Evolutionary conservation across 768 basidiomycete genomes (phyloP), one percentile per base, ranked within the genome.

Genomic region (Filobasidium wieringae): DNA sequence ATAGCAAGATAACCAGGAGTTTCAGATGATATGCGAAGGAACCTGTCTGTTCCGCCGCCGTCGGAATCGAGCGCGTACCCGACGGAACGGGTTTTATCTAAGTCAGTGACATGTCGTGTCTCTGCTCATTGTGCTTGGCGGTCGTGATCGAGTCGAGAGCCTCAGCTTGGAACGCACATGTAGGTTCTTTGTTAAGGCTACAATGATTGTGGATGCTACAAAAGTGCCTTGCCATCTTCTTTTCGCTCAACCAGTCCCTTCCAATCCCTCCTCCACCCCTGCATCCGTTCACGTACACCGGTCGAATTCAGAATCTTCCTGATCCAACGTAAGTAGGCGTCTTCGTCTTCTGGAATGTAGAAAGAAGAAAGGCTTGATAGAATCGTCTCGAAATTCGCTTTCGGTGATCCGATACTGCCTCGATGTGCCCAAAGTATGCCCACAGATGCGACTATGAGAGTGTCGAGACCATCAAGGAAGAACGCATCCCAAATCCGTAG

Each of bases 401-500:
- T 73, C 34, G 77, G 77, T 1, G 87, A 82, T 1, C 87, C 84
- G 63, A 99, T 84, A 55, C 89, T 84, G 73, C 90, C 91, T 93
- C 67, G 37, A 33, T 14, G 26, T 2, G 82, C 82, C 90, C 90
- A 97, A 49, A 97, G 80, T 65, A 99, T 85, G 4, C 86, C 88
- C 0, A 93, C 74, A 6, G 89, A 85, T 8, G 88, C 81, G 45
- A 88, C 81, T 49, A 96, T 78, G 63, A 95, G 88, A 1, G 91
- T 75, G 67, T 99, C 93, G 64, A 82, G 80, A 9, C 95, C 95
- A 61, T 96, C 93, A 22, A 92, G 74, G 45, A 95, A 77, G 68
- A 95, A 87, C 11, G 81, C 88, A 70, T 99, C 95, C 93, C 93
- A 99, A 30, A 99, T 70, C 61, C 95, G 80, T 27, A 97, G 76